Conservation (phyloP, 768 basidiomycete genomes). For the Phylloporus arenicola region DNA sequence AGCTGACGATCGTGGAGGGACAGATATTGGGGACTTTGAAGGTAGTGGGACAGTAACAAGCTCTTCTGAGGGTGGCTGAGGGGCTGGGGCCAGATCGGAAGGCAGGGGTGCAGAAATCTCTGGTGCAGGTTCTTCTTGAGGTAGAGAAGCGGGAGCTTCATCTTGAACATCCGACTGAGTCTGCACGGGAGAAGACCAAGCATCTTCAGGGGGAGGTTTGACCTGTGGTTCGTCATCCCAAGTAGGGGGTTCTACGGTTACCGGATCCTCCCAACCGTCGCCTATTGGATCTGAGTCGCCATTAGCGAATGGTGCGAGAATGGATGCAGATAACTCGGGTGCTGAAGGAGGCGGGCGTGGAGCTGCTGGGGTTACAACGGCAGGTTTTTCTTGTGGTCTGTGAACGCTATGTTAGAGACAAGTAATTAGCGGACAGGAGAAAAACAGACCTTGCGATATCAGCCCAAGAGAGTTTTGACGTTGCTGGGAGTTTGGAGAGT, state of each 20-base stretch:
- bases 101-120: constrained; percentile 16
- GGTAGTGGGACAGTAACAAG: constrained; percentile 31
- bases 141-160: constrained; percentile 13
- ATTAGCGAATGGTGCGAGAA: constrained; percentile 27
- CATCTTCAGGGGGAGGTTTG: constrained; percentile 30
- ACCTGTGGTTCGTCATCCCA: constrained; percentile 67
- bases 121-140: constrained; percentile 32
- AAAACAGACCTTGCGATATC: constrained; percentile 59
- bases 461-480: constrained; percentile 80
- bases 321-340: constrained; percentile 20
- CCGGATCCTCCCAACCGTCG: constrained; percentile 67
- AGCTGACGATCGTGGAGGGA: constrained; percentile 48
- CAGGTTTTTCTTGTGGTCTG: constrained; percentile 64
- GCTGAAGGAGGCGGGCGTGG: constrained; percentile 13
- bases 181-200: constrained; percentile 31
- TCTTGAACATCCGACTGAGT: constrained; percentile 18
- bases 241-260: constrained; percentile 57
- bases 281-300: constrained; percentile 33
- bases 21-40: constrained; percentile 39
- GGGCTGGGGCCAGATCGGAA: constrained; percentile 12
- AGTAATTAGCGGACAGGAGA: neutral
- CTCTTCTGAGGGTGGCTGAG: constrained; percentile 19
- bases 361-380: constrained; percentile 31
- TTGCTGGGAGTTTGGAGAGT: constrained; percentile 55
- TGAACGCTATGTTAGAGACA: constrained; percentile 2